Conservation (phyloP, 169 alveolate genomes). For the Babesia sp. region DNA sequence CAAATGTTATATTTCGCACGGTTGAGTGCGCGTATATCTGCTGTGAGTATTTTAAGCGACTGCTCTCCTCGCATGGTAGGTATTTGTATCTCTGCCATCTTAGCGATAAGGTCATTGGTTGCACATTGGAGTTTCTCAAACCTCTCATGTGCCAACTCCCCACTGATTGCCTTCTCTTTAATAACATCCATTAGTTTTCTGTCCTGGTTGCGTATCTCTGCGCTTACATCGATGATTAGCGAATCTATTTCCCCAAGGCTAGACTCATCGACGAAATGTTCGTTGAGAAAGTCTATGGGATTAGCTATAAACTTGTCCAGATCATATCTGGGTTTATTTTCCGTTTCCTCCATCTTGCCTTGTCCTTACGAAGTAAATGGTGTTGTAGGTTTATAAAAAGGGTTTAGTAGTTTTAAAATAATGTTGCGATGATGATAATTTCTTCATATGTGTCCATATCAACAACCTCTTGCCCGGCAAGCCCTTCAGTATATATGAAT, state of each 20-base stretch:
- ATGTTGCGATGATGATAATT: no score
- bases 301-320: slow-evolving; percentile 45
- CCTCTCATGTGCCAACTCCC: slow-evolving; percentile 46
- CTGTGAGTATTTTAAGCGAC: slow-evolving; percentile 55
- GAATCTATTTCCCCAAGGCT: slow-evolving; percentile 53
- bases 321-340: slow-evolving; percentile 24
- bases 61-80: slow-evolving; percentile 49
- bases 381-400: no score
- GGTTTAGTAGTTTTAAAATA: no score
- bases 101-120: slow-evolving; percentile 50
- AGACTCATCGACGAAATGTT: slow-evolving; percentile 60
- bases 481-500: no score
- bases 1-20: slow-evolving; percentile 62
- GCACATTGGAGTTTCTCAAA: slow-evolving; percentile 60
- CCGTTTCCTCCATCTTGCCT: slow-evolving; percentile 21
- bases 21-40: slow-evolving; percentile 58
- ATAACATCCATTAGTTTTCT: slow-evolving; percentile 33
- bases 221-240: slow-evolving; percentile 43
- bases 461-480: no score
- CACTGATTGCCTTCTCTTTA: slow-evolving; percentile 57
- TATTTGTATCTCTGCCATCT: slow-evolving; percentile 42
- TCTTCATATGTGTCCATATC: no score
- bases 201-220: slow-evolving; percentile 52
- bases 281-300: slow-evolving; percentile 52
- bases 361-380: not conserved